Evolutionary conservation across 768 basidiomycete species (phyloP).

Genomic region (Rhizopogon vinicolor): DNA sequence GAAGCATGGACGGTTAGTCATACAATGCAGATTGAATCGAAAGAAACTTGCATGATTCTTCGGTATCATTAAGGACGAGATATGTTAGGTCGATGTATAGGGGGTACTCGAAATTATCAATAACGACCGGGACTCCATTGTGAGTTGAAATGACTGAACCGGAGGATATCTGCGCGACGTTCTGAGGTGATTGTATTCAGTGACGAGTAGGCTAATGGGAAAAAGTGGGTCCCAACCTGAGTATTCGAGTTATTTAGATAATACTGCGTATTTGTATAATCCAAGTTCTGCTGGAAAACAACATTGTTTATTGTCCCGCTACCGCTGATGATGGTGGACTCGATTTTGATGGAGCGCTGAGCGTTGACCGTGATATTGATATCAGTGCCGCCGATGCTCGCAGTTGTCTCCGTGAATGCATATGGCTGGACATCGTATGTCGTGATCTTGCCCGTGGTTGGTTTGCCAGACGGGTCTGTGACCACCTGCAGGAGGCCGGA

Average conservation of each 20-base stretch:
- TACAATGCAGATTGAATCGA: neutral
- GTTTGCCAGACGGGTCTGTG: conserved; percentile 56
- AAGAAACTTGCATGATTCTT: conserved; percentile 11
- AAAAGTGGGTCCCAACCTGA: conserved; percentile 23
- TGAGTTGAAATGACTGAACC: conserved; percentile 48
- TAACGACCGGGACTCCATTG: conserved; percentile 35
- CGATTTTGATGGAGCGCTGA: conserved; percentile 51
- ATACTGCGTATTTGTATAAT: conserved; percentile 59
- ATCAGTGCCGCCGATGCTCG: conserved; percentile 37
- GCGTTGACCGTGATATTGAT: conserved; percentile 62
- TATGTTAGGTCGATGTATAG: conserved; percentile 37
- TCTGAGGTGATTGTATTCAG: conserved; percentile 26
- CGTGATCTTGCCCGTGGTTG: conserved; percentile 66
- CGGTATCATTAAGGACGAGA: conserved; percentile 26
- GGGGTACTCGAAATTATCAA: conserved; percentile 54
- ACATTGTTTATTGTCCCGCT: conserved; percentile 55
- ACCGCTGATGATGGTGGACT: conserved; percentile 56
- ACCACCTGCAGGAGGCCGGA: conserved; percentile 66
- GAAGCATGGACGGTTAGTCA: neutral
- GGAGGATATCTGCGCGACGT: conserved; percentile 43
- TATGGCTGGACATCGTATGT: conserved; percentile 54
- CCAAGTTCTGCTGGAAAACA: conserved; percentile 55
- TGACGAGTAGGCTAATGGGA: neutral
- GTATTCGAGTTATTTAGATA: conserved; percentile 43
- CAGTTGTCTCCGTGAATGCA: conserved; percentile 46